Conservation (phyloP, 2,329 filamentous ascomycete genomes). For the Pseudogymnoascus sp. region DNA sequence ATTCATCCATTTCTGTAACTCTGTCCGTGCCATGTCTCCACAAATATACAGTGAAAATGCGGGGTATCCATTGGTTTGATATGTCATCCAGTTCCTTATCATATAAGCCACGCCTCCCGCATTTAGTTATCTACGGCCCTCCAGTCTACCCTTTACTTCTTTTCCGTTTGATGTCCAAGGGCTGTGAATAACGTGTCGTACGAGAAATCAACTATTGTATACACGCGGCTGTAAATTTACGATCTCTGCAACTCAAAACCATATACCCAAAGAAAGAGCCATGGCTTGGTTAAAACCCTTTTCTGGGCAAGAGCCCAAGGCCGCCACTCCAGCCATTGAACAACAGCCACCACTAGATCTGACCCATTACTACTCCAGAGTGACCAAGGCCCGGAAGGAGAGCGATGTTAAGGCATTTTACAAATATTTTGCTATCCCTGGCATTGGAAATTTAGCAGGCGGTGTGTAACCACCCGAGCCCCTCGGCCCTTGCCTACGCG, state of each 20-base stretch:
- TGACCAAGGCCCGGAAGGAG: constrained; percentile 55
- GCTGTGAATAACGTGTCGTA: background rate
- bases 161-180: background rate
- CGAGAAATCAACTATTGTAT: background rate
- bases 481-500: background rate
- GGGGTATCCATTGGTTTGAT: constrained; percentile 2
- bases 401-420: constrained; percentile 76
- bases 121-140: background rate
- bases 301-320: background rate
- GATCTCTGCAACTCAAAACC: background rate
- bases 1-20: background rate
- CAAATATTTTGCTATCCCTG: constrained; percentile 67
- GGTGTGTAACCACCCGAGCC: constrained; percentile 37
- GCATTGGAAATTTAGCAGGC: constrained; percentile 55
- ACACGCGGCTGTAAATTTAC: background rate
- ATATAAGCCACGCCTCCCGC: constrained; percentile 1
- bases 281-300: background rate
- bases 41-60: constrained; percentile 1
- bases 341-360: constrained; percentile 57
- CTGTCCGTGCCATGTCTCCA: background rate
- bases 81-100: constrained; percentile 1
- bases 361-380: constrained; percentile 68
- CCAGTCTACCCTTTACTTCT: background rate
- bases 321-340: background rate
- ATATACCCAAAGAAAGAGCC: background rate